Evolutionary conservation across 2,329 filamentous ascomycete species (phyloP).

Genomic region (Fusarium incarnatum): DNA sequence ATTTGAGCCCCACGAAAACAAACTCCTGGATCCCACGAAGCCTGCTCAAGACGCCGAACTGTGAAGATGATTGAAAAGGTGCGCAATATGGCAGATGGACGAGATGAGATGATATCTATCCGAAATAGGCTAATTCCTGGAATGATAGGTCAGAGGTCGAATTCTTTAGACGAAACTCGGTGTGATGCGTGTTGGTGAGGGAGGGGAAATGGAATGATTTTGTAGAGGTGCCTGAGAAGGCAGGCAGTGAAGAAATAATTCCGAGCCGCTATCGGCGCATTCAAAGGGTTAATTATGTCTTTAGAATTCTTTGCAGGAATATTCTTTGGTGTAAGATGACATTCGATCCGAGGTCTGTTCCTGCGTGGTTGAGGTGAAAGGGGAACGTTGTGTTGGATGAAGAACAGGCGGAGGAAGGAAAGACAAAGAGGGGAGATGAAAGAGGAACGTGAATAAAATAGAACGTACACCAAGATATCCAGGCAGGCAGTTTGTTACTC

Average conservation of each 20-base stretch:
- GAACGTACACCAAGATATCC: neutral
- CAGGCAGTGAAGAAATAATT: constrained; percentile 7
- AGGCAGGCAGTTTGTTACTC: neutral
- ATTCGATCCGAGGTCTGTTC: neutral
- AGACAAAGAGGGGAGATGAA: neutral
- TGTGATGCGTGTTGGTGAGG: neutral
- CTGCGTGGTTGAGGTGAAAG: neutral
- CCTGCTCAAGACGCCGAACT: neutral
- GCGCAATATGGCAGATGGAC: neutral
- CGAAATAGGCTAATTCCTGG: no score
- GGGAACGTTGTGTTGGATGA: neutral
- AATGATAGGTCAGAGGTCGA: neutral
- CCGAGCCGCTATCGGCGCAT: neutral
- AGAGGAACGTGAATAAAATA: neutral
- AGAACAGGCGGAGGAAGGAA: neutral
- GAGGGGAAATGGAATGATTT: neutral
- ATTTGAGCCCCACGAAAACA: neutral
- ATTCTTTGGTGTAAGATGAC: neutral
- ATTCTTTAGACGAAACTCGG: neutral
- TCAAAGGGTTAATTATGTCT: neutral
- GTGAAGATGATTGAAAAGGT: no score
- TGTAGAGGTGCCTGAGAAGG: constrained; percentile 13
- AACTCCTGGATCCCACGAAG: neutral
- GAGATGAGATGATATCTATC: no score
- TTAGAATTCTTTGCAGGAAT: neutral